Base-by-base conservation (phyloP, 2,329 filamentous ascomycete genomes). In the Ophiocordyceps polyrhachis-furcata region DNA sequence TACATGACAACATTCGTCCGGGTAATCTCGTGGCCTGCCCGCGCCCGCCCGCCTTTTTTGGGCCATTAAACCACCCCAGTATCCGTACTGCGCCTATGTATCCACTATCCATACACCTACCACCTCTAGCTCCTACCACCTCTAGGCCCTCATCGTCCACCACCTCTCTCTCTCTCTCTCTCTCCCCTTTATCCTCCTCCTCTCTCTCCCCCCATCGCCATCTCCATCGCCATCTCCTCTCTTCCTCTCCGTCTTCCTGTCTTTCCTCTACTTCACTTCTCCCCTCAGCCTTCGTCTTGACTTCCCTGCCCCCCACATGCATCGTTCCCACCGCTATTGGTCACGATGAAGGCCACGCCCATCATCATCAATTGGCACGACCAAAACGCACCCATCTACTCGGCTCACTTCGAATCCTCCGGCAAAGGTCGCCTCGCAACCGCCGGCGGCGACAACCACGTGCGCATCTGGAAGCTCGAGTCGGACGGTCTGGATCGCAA, bases 321-420 rank as follows among this genome's bases (percentile, higher is more conserved):
- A n/a, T 14, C 15, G n/a, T 52, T 54, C 52, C 47, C 50, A 25
- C 45, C 46, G 43, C 42, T 48, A 46, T 47, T 53, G 54, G 57
- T 58, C 63, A 70, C 63, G 60, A 98, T 98, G 91, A 96, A 93
- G 75, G 88, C 87, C 59, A 81, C 86, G 58, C 89, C 91, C 55
- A 74, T 98, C 54, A 89, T 96, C 60, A 89, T 98, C 67, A 86
- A 93, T 70, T 98, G 91, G 91, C 93, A 98, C 66, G 85, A 95
- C 63, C 85, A 94, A 59, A 94, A 93, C 66, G 79, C 85, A 55
- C 91, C 91, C 47, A 88, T 98, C 61, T 98, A 96, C 68, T 95
- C 89, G 40, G 86, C 87, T 54, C 89, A 96, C 63, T 98, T 96
- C 61, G 89, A 98, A 61, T 85, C 85, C 42, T 74, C 85, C 58